A percentile compares a stretch with the other conserved stretches of the same genome.
Conservation (phyloP, 2,329 filamentous ascomycete genomes). For the Blastomyces silverae region DNA sequence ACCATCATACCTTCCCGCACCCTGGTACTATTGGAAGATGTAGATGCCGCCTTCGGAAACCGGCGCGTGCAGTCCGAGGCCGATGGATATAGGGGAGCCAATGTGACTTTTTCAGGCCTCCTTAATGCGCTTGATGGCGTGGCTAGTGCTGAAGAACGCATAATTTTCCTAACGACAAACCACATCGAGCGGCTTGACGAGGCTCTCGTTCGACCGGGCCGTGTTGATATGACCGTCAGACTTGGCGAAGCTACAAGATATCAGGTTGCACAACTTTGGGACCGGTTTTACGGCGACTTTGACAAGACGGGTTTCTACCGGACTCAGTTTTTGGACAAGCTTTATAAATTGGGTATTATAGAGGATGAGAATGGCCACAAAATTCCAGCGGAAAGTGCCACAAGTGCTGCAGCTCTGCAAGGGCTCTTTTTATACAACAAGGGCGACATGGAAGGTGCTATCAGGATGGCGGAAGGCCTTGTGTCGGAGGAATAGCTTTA, state of each 20-base stretch:
- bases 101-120: slow-evolving; percentile 88
- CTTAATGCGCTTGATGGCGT: slow-evolving; percentile 82
- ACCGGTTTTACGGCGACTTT: slow-evolving; percentile 84
- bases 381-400: slow-evolving; percentile 45
- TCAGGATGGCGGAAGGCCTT: slow-evolving; percentile 61
- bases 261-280: slow-evolving; percentile 84
- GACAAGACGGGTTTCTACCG: slow-evolving; percentile 59
- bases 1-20: slow-evolving; percentile 78
- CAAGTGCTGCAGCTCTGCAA: slow-evolving; percentile 87
- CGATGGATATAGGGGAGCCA: slow-evolving; percentile 79
- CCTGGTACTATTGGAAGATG: slow-evolving; percentile 78
- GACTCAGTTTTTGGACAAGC: slow-evolving; percentile 61
- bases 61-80: slow-evolving; percentile 62
- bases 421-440: slow-evolving; percentile 96
- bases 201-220: slow-evolving; percentile 79
- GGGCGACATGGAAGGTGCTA: slow-evolving; percentile 77
- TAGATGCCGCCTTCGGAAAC: slow-evolving; percentile 84
- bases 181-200: slow-evolving; percentile 84
- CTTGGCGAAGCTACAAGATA: slow-evolving; percentile 81
- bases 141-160: slow-evolving; percentile 88
- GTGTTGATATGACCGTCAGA: slow-evolving; percentile 87
- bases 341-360: slow-evolving; percentile 65
- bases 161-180: slow-evolving; percentile 92
- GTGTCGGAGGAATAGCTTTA: slow-evolving; percentile 19
- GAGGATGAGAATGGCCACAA: slow-evolving; percentile 48